Conservation (phyloP, 306 rosid genomes). For the Sicyos edulis region DNA sequence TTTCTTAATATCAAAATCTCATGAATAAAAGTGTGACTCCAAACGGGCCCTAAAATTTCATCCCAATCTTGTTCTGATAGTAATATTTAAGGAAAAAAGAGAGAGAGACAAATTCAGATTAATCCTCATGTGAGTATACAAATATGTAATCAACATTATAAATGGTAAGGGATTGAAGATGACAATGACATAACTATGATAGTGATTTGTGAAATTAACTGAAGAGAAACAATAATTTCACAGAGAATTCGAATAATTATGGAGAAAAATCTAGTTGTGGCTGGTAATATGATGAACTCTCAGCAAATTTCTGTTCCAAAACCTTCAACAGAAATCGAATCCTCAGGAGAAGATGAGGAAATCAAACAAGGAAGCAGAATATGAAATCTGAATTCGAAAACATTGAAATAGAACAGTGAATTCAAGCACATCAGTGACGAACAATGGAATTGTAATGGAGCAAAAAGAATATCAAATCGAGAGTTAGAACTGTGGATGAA, state of each 20-base stretch:
- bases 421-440: background rate
- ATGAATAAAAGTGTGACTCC: background rate
- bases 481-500: background rate
- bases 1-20: background rate
- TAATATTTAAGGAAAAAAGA: background rate
- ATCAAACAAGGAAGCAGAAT: background rate
- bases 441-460: slow-evolving; percentile 6
- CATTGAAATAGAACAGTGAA: background rate
- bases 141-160: background rate
- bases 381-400: slow-evolving; percentile 5
- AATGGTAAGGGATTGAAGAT: background rate
- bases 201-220: background rate
- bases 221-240: background rate
- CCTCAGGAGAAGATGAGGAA: background rate
- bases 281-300: background rate
- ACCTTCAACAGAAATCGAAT: background rate
- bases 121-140: background rate
- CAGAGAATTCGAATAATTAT: background rate
- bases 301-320: background rate
- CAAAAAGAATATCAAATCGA: slow-evolving; percentile 8
- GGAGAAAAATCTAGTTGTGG: background rate
- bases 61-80: background rate
- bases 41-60: background rate
- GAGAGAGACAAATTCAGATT: background rate
- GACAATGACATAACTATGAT: background rate